These are phyloP conservation scores for Chloris gayana DNA, from an alignment of 176 grass and related monocot species.

Conservation along the genomic window DNA sequence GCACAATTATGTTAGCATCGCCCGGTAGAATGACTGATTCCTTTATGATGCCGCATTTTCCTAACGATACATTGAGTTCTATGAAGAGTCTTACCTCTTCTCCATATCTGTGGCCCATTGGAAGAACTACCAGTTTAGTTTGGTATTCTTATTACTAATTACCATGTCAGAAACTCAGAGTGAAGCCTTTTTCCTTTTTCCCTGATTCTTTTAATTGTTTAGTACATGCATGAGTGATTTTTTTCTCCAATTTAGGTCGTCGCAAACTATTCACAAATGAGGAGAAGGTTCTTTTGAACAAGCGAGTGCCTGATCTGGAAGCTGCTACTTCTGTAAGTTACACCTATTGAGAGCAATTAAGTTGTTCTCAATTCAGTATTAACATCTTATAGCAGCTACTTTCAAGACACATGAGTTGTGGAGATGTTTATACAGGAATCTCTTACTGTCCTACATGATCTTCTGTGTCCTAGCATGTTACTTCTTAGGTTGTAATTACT, in stretches of 20 bases:
- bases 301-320: conserved; percentile 78
- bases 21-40: neutral
- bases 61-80: neutral
- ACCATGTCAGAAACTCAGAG: neutral
- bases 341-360: conserved; percentile 21
- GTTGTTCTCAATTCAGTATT: neutral
- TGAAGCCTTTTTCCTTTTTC: neutral
- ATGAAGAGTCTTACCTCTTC: neutral
- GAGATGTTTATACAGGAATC: neutral
- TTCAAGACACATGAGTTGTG: neutral
- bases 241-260: conserved; percentile 44
- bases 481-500: too few species aligned
- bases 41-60: conserved; percentile 6
- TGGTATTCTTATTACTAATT: neutral
- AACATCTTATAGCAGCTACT: neutral
- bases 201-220: conserved; percentile 5
- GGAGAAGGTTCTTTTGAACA: conserved; percentile 81
- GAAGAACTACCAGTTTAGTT: neutral
- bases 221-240: neutral
- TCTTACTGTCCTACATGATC: conserved; percentile 13
- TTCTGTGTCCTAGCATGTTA: neutral
- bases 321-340: conserved; percentile 70
- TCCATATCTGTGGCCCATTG: neutral
- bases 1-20: neutral
- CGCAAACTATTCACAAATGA: conserved; percentile 73